Evolutionary conservation across 139 green algal genomes (phyloP).

Genomic region (Closterium sp.): DNA sequence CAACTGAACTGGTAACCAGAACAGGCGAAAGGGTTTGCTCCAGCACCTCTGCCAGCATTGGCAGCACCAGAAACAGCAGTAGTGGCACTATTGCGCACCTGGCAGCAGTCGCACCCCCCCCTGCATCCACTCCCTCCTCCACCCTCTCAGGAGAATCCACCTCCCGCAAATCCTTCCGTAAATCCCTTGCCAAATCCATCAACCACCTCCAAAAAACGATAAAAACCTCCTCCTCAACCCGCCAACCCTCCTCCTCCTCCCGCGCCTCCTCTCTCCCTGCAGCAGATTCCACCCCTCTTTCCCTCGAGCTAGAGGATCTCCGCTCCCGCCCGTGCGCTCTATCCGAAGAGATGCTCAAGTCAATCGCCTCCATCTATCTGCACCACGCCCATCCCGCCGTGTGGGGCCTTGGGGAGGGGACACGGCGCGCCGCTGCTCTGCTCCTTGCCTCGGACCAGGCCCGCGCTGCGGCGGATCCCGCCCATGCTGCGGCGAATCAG

Average conservation of each 20-base stretch:
- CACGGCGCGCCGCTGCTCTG: neutral
- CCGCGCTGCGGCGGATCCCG: neutral
- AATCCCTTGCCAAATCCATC: neutral
- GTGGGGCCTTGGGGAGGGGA: neutral
- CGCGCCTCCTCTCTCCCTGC: neutral
- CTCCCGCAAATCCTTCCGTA: neutral
- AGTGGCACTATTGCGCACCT: no score
- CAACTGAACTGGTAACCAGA: neutral
- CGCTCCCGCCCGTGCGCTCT: neutral
- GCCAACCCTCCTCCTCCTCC: neutral
- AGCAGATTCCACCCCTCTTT: neutral
- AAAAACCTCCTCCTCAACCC: neutral
- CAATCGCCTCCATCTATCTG: neutral
- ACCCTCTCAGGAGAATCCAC: neutral
- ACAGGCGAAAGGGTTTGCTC: neutral
- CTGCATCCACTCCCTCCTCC: neutral
- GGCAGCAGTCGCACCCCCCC: no score
- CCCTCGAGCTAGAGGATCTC: neutral
- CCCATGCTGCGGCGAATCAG: neutral
- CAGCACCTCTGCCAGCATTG: neutral
- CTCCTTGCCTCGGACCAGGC: neutral
- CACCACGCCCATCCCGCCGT: neutral
- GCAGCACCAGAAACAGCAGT: no score
- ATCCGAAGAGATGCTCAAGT: neutral
- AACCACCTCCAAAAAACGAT: neutral